Evolutionary conservation across 2,329 filamentous ascomycete species (phyloP).

Genomic region (Tolypocladium tropicale): DNA sequence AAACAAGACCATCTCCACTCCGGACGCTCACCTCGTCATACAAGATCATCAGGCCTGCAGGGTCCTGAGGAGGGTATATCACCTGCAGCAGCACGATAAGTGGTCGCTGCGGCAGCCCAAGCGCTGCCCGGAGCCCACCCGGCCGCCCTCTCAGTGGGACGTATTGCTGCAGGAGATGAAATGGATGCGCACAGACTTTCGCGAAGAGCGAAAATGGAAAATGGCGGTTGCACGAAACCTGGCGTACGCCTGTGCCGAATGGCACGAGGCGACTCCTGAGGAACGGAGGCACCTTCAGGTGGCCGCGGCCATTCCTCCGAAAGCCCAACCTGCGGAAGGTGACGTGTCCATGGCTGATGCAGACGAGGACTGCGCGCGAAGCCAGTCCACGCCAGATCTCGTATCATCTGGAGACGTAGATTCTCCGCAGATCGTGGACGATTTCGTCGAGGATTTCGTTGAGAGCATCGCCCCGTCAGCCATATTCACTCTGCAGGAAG

Average conservation of each 20-base stretch:
- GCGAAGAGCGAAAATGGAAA: slow-evolving; percentile 93
- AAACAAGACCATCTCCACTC: slow-evolving; percentile 81
- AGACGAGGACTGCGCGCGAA: slow-evolving; percentile 22
- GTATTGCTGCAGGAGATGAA: slow-evolving; percentile 83
- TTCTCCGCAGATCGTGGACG: slow-evolving; percentile 34
- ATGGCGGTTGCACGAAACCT: slow-evolving; percentile 68
- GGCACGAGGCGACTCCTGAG: slow-evolving; percentile 55
- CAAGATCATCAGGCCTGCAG: slow-evolving; percentile 82
- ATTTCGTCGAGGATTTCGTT: slow-evolving; percentile 26
- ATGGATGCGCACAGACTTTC: slow-evolving; percentile 96
- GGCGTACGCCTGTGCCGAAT: slow-evolving; percentile 76
- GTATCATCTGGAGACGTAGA: slow-evolving; percentile 55
- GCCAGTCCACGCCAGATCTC: slow-evolving; percentile 56
- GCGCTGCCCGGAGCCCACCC: slow-evolving; percentile 68
- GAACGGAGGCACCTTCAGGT: slow-evolving; percentile 61
- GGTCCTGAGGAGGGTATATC: slow-evolving; percentile 77
- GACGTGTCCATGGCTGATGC: slow-evolving; percentile 25
- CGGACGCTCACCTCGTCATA: slow-evolving; percentile 73
- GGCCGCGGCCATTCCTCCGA: slow-evolving; percentile 39
- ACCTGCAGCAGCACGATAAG: slow-evolving; percentile 80
- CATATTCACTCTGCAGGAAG: slow-evolving; percentile 72
- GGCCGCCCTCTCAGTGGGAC: slow-evolving; percentile 74
- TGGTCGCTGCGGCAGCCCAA: slow-evolving; percentile 90
- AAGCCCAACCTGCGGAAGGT: slow-evolving; percentile 12
- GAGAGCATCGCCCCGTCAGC: slow-evolving; percentile 58